These are phyloP conservation scores for Petunia secreta DNA, from an alignment of 257 asterid species.

Conservation along the genomic window DNA sequence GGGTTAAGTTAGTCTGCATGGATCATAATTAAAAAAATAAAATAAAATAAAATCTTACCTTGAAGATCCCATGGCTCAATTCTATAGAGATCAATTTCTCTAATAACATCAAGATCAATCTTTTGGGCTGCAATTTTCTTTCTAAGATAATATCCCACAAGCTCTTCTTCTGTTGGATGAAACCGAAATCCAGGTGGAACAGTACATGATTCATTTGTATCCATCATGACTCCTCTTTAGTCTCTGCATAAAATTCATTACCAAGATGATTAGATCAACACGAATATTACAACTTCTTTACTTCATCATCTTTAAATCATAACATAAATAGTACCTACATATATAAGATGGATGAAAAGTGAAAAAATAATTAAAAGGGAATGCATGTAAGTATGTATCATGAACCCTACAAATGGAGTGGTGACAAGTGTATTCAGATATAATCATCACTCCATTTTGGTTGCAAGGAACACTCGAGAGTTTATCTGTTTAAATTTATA, in stretches of 20 bases:
- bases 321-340: neutral
- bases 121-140: constrained; percentile 71
- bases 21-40: constrained; percentile 13
- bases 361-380: neutral
- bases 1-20: neutral
- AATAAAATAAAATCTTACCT: constrained; percentile 40
- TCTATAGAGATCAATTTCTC: constrained; percentile 69
- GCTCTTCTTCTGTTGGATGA: constrained; percentile 77
- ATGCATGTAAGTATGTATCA: constrained; percentile 28
- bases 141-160: constrained; percentile 65
- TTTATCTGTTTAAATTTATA: constrained; percentile 43
- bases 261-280: constrained; percentile 24
- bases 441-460: constrained; percentile 60
- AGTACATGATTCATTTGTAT: constrained; percentile 41
- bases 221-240: constrained; percentile 31
- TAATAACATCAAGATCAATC: constrained; percentile 71
- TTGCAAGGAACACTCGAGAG: constrained; percentile 45
- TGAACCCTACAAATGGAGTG: constrained; percentile 44
- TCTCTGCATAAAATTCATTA: constrained; percentile 51
- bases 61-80: constrained; percentile 83
- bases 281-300: neutral
- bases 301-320: constrained; percentile 39
- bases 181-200: constrained; percentile 82
- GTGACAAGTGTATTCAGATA: constrained; percentile 59
- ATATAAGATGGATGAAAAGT: neutral